Percentiles rank a stretch among this genome's conserved stretches.
phyloP scores from a whole-genome alignment of 768 basidiomycete species.

The Sporobolomyces roseus region DNA sequence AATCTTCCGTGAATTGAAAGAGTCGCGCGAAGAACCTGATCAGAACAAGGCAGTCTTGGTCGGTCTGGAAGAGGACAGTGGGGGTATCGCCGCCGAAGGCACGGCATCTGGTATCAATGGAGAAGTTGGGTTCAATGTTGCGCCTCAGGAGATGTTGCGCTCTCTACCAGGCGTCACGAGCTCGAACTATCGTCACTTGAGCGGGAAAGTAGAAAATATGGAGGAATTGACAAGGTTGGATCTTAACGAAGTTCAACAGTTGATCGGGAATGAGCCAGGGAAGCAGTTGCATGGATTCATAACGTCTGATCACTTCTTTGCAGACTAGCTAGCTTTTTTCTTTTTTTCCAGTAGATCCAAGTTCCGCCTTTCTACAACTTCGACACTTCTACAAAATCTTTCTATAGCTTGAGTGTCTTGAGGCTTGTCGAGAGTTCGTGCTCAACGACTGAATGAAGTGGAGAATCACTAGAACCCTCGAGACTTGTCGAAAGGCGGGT shows the following conservation, averaged over 20 bases:
- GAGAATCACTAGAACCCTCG: no score
- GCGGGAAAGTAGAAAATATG: slow-evolving; percentile 72
- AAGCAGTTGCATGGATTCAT: slow-evolving; percentile 76
- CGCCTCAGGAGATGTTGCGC: slow-evolving; percentile 74
- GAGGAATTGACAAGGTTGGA: slow-evolving; percentile 67
- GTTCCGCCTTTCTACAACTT: no score
- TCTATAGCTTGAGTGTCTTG: neutral
- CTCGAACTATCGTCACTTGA: slow-evolving; percentile 80
- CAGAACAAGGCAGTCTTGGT: slow-evolving; percentile 67
- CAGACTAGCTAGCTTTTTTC: neutral
- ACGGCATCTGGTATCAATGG: slow-evolving; percentile 55
- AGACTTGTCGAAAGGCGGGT: no score
- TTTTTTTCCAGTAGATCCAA: no score
- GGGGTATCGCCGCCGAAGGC: slow-evolving; percentile 50
- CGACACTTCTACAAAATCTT: no score
- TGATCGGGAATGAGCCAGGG: slow-evolving; percentile 77
- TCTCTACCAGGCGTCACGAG: slow-evolving; percentile 76
- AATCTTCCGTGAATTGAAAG: slow-evolving; percentile 88
- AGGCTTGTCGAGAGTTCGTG: no score
- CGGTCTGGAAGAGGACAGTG: slow-evolving; percentile 68
- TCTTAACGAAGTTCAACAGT: slow-evolving; percentile 61
- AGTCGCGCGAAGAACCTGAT: slow-evolving; percentile 74
- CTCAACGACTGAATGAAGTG: no score
- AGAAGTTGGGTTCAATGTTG: slow-evolving; percentile 59
- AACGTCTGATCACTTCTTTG: slow-evolving; percentile 49